Percentiles rank a stretch among this genome's conserved stretches.
Evolutionary conservation across 2,329 filamentous ascomycete genomes (phyloP).

Genomic region (Paraphoma chrysanthemicola): DNA sequence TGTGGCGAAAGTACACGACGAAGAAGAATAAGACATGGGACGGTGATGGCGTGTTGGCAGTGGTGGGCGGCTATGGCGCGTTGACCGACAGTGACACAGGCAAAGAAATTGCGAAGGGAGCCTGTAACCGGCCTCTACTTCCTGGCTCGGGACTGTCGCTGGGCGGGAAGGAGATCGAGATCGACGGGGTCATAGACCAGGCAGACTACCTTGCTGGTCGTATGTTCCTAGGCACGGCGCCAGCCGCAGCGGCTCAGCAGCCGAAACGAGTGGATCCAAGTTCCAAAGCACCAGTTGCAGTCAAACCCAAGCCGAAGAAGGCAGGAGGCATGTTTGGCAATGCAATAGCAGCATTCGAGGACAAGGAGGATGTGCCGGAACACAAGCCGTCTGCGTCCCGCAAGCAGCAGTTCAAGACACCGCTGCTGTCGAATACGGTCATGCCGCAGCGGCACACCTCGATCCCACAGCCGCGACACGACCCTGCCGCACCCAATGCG

Average conservation of each 20-base stretch:
- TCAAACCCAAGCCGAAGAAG: conserved; percentile 27
- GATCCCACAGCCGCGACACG: conserved; percentile 68
- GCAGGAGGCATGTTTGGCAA: conserved; percentile 8
- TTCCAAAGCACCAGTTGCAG: conserved; percentile 19
- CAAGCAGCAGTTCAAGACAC: conserved; percentile 66
- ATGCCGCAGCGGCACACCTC: conserved; percentile 55
- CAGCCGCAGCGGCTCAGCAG: conserved; percentile 24
- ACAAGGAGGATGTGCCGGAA: conserved; percentile 47
- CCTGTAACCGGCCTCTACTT: conserved; percentile 63
- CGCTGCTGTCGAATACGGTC: conserved; percentile 62
- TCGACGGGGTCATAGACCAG: conserved; percentile 67
- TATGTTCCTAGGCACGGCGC: conserved; percentile 49
- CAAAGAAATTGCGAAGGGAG: conserved; percentile 66
- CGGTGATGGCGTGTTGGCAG: conserved; percentile 70
- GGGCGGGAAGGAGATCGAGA: conserved; percentile 71
- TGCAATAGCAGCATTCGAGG: conserved; percentile 6
- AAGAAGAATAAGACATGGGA: conserved; percentile 84
- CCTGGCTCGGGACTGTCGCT: conserved; percentile 68
- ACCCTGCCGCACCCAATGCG: conserved; percentile 65
- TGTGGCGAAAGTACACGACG: conserved; percentile 70
- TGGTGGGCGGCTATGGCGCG: conserved; percentile 63
- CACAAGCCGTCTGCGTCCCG: conserved; percentile 47
- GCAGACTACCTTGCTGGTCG: conserved; percentile 63
- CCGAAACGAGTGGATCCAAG: conserved; percentile 19
- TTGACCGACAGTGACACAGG: conserved; percentile 68